Evolutionary conservation across 2,329 filamentous ascomycete genomes (phyloP).

Genomic region (Neophaeococcomyces mojaviensis): DNA sequence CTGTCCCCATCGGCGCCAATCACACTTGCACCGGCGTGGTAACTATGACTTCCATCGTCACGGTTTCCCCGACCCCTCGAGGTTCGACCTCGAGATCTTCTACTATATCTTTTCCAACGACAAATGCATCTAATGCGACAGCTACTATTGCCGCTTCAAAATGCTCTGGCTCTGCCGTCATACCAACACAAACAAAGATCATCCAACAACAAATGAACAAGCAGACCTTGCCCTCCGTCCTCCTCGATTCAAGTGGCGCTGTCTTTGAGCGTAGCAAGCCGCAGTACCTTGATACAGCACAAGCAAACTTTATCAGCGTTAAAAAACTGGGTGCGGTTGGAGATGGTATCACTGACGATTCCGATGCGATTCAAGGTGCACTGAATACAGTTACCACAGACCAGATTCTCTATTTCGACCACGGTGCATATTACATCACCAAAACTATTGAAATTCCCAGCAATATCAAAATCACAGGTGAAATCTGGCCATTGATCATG

Average conservation of each 20-base stretch:
- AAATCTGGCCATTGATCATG: slow-evolving; percentile 87
- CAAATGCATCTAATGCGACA: slow-evolving; percentile 13
- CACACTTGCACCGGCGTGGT: slow-evolving; percentile 8
- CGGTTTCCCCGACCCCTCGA: not conserved
- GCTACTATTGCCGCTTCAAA: slow-evolving; percentile 10
- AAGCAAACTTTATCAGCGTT: slow-evolving; percentile 70
- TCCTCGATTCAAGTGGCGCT: slow-evolving; percentile 58
- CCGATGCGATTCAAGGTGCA: slow-evolving; percentile 69
- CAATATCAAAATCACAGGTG: slow-evolving; percentile 79
- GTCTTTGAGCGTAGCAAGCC: slow-evolving; percentile 83
- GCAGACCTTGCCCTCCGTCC: slow-evolving; percentile 56
- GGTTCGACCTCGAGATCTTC: not conserved
- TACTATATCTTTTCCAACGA: slow-evolving; percentile 3
- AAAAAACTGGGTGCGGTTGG: slow-evolving; percentile 77
- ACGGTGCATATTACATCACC: slow-evolving; percentile 56
- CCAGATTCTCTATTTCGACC: slow-evolving; percentile 57
- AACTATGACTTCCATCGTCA: slow-evolving; percentile 6
- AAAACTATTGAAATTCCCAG: slow-evolving; percentile 57
- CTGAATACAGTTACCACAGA: slow-evolving; percentile 59
- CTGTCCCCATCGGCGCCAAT: slow-evolving; percentile 14
- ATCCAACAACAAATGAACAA: slow-evolving; percentile 53
- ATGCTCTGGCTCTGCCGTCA: slow-evolving; percentile 16
- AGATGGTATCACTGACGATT: slow-evolving; percentile 83
- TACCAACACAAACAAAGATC: slow-evolving; percentile 29
- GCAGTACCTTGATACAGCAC: slow-evolving; percentile 65